Evolutionary conservation across 1,284 basidiomycete genomes (phyloP), one percentile per base, ranked within the genome.

Genomic region (Trichosporon ovoides): DNA sequence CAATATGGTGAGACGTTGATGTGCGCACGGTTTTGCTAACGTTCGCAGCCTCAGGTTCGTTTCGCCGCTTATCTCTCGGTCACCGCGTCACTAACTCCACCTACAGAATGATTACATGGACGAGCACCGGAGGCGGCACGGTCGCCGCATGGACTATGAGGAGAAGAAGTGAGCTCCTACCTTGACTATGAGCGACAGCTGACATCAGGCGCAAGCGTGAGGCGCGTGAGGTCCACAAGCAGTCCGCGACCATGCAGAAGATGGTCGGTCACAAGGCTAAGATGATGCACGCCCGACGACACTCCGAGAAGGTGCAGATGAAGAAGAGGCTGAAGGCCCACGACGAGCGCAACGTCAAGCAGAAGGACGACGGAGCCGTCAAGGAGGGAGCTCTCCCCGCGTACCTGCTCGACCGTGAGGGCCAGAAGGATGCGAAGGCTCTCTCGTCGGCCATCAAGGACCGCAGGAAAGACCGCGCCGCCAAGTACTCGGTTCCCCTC

Each of bases 241-340:
- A 85, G 19, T 98, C 95, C 37, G 85, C 87, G 16, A 81, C 86
- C 58, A 91, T 94, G 14, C 94, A 98, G 80, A 94, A 95, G 77
- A 85, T 90, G 43, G 94, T 94, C 68, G 96, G 96, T 79, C 82
- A 97, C 69, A 98, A 97, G 81, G 96, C 94, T 70, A 99, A 99
- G 80, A 83, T 98, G 46, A 85, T 97, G 34, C 96, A 99, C 76
- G 91, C 91, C 57, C 93, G 89, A 78, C 88, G 93, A 59, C 91
- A 98, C 79, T 85, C 91, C 38, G 91, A 99, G 81, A 99, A 98
- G 81, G 89, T 98, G 46, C 92, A 95, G 76, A 89, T 99, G 82
- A 96, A 95, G 80, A 99, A 98, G 83, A 95, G 92, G 38, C 87
- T 99, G 80, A 97, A 97, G 77, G 92, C 93, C 33, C 96, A 98